Conservation (phyloP, 192 early-diverging fungal species). For the Funneliformis geosporum region DNA sequence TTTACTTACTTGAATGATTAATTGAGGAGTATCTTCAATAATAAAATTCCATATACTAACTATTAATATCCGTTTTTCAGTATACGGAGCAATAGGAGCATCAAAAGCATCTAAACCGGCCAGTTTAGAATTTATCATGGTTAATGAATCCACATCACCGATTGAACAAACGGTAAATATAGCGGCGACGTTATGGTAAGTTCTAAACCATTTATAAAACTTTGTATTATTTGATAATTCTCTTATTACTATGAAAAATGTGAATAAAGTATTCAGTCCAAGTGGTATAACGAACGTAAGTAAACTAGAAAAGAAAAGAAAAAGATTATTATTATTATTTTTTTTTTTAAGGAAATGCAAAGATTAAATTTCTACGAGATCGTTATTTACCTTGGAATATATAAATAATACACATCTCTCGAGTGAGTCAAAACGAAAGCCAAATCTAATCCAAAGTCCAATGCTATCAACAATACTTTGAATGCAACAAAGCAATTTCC, state of each 20-base stretch:
- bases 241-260: not conserved
- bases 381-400: not conserved
- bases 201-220: constrained; percentile 3
- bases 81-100: not conserved
- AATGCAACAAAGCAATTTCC: constrained; percentile 5
- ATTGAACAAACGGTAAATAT: not conserved
- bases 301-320: not conserved
- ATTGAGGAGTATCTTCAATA: constrained; percentile 13
- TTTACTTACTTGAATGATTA: not conserved
- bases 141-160: not conserved
- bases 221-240: not conserved
- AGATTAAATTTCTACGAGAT: not conserved
- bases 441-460: not conserved
- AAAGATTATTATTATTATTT: not conserved
- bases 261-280: not conserved
- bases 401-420: not conserved
- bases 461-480: constrained; percentile 4
- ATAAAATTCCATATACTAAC: not conserved
- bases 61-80: not conserved
- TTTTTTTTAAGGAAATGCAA: not conserved
- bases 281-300: not conserved
- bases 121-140: constrained; percentile 3
- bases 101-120: not conserved
- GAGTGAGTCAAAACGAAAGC: not conserved
- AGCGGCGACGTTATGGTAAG: not conserved